Evolutionary conservation across 495 filamentous ascomycete genomes (phyloP).

Genomic region (Xylaria venustula): DNA sequence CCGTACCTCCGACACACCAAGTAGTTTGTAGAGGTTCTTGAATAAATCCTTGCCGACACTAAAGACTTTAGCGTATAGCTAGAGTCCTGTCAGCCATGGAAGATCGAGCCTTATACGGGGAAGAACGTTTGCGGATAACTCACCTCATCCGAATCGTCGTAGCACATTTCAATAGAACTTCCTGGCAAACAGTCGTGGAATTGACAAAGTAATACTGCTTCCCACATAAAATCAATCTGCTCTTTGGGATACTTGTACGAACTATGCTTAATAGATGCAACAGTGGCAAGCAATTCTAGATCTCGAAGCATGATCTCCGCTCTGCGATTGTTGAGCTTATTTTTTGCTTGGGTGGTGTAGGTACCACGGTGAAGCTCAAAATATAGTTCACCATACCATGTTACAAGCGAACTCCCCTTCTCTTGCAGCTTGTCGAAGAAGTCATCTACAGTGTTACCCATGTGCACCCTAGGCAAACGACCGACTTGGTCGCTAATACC

Average conservation of each 20-base stretch:
- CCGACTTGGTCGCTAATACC: constrained; percentile 88
- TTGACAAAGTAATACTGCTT: constrained; percentile 79
- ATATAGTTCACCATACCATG: constrained; percentile 98
- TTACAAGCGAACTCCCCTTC: constrained; percentile 76
- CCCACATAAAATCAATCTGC: constrained; percentile 92
- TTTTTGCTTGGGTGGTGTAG: constrained; percentile 96
- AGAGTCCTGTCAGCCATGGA: constrained; percentile 14
- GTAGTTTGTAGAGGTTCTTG: constrained; percentile 61
- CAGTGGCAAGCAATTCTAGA: constrained; percentile 82
- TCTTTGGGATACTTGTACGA: constrained; percentile 88
- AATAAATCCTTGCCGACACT: constrained; percentile 69
- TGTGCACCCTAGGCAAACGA: constrained; percentile 77
- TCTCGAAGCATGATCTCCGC: constrained; percentile 82
- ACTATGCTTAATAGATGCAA: constrained; percentile 69
- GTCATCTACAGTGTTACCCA: constrained; percentile 93
- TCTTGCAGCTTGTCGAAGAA: constrained; percentile 85
- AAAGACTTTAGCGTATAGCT: constrained; percentile 83
- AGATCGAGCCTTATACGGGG: background rate
- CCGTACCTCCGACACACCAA: constrained; percentile 55
- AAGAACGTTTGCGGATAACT: background rate
- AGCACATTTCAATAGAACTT: constrained; percentile 96
- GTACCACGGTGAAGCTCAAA: constrained; percentile 95
- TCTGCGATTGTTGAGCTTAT: constrained; percentile 89
- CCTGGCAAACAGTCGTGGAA: constrained; percentile 97
- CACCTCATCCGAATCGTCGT: constrained; percentile 83